Evolutionary conservation across 139 green algal species (phyloP).

Genomic region (Chlamydomonas sp.): DNA sequence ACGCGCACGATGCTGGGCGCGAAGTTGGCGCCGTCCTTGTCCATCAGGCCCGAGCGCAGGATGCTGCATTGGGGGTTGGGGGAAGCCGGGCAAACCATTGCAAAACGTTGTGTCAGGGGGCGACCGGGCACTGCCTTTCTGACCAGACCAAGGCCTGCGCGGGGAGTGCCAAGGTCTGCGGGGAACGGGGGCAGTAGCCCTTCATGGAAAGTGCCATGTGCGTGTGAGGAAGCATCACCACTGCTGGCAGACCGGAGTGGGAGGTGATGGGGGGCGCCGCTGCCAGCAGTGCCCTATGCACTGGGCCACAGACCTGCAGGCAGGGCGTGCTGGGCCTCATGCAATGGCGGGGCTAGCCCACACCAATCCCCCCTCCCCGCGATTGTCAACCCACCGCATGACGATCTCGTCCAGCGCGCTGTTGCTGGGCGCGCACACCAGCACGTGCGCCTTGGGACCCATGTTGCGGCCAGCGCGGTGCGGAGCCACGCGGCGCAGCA

Average conservation of each 20-base stretch:
- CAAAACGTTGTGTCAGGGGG: too few relatives aligned
- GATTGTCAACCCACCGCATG: constrained; percentile 47
- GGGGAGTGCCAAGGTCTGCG: neutral
- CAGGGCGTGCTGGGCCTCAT: too few relatives aligned
- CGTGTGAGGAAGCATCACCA: neutral
- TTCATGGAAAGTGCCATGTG: neutral
- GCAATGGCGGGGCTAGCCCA: too few relatives aligned
- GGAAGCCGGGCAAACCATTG: neutral
- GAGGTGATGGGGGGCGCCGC: neutral
- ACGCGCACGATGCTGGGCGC: constrained; percentile 79
- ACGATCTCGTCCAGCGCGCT: constrained; percentile 93
- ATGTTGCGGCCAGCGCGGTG: constrained; percentile 42
- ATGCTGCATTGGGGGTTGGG: constrained; percentile 21
- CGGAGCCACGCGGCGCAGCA: constrained; percentile 38
- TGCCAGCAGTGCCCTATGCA: neutral
- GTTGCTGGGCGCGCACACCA: constrained; percentile 96
- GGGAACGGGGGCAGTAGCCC: too few relatives aligned
- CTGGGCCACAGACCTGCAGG: neutral
- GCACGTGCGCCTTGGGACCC: constrained; percentile 73
- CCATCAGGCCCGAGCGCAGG: constrained; percentile 64
- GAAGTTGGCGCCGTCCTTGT: constrained; percentile 67
- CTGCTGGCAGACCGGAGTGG: constrained; percentile 1
- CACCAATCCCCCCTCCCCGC: too few relatives aligned
- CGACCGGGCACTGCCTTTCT: too few relatives aligned
- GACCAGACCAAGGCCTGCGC: too few relatives aligned